These are phyloP conservation scores for Boletus sp. DNA, from an alignment of 1,284 basidiomycete species.

Conservation along the genomic window DNA sequence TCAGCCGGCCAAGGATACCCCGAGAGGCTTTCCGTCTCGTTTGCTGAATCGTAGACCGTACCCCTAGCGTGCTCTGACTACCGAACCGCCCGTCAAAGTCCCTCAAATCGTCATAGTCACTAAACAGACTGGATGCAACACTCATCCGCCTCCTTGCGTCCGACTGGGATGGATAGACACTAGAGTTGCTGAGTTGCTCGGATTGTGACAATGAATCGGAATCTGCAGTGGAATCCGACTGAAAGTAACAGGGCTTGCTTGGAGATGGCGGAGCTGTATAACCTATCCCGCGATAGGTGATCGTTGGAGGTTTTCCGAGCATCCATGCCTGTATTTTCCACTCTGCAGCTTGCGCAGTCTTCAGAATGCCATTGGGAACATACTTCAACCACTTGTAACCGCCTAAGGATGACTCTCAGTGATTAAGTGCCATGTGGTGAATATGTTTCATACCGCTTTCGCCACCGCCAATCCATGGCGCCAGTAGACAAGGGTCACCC, in stretches of 20 bases:
- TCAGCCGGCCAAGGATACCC: slow-evolving; percentile 61
- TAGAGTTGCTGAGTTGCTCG: slow-evolving; percentile 30
- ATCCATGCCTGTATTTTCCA: slow-evolving; percentile 97
- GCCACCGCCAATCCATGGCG: slow-evolving; percentile 93
- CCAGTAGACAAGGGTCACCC: slow-evolving; percentile 85
- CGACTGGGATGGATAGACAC: slow-evolving; percentile 35
- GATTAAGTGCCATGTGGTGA: neutral
- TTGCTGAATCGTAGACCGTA: slow-evolving; percentile 35
- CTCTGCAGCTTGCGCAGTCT: slow-evolving; percentile 94
- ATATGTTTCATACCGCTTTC: slow-evolving; percentile 65
- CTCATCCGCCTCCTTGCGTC: slow-evolving; percentile 53
- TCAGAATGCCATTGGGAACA: slow-evolving; percentile 88
- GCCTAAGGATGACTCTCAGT: slow-evolving; percentile 38
- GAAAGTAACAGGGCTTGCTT: slow-evolving; percentile 27
- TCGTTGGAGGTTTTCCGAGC: slow-evolving; percentile 87
- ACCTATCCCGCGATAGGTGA: slow-evolving; percentile 77
- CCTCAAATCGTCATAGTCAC: slow-evolving; percentile 79
- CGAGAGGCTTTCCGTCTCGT: slow-evolving; percentile 54
- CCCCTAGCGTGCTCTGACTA: slow-evolving; percentile 67
- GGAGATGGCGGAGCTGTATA: slow-evolving; percentile 49
- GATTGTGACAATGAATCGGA: slow-evolving; percentile 27
- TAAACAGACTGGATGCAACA: slow-evolving; percentile 60
- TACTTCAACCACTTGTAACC: slow-evolving; percentile 97
- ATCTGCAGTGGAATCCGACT: slow-evolving; percentile 22
- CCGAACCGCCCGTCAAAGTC: slow-evolving; percentile 83